Base-by-base conservation (phyloP, 208 protist genomes). In the Acanthamoeba healyi region DNA sequence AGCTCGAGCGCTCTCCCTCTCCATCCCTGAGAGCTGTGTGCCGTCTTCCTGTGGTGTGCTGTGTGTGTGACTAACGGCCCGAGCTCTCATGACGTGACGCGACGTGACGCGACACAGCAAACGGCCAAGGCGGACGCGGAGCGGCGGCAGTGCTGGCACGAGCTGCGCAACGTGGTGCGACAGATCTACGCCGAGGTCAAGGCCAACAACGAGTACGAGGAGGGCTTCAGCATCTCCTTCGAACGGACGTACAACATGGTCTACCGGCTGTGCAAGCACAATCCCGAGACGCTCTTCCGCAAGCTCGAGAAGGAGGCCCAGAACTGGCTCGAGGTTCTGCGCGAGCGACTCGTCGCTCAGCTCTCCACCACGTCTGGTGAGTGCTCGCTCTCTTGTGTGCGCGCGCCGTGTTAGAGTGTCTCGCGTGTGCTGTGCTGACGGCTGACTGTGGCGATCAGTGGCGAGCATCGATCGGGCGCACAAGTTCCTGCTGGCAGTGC, bases 211-310 rank as follows among this genome's bases (percentile, higher is more conserved):
- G 79, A 63, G 46, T 87, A 63, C 49, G 79, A 87, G 49, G 79
- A 87, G 9, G 79, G 79, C 24, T 87, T 87, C 49, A 87, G 46
- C 49, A 87, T 87, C 36, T 63, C 46, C 14, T 87, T 87, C 32
- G 79, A 87, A 19, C 40, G 49, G 32, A 87, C 79, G 10, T 87
- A 87, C 79, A 87, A 87, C 49, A 63, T 87, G 79, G 79, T 87
- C 79, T 87, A 87, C 38, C 79, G 79, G n/a, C 36, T 87, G 46
- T 87, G 79, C 79, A 87, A 87, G 49, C 79, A 87, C 49, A 61
- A 58, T n/a, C 79, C 79, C 3, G 79, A 87, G 36, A 51, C 1
- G 10, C 79, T 87, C 46, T 87, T 87, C 79, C 49, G 36, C 79
- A 87, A 87, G 79, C 49, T 87, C 6, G 79, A 87, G 49, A 87